Evolutionary conservation across 2,329 filamentous ascomycete genomes (phyloP).

Genomic region (Scedosporium boydii): DNA sequence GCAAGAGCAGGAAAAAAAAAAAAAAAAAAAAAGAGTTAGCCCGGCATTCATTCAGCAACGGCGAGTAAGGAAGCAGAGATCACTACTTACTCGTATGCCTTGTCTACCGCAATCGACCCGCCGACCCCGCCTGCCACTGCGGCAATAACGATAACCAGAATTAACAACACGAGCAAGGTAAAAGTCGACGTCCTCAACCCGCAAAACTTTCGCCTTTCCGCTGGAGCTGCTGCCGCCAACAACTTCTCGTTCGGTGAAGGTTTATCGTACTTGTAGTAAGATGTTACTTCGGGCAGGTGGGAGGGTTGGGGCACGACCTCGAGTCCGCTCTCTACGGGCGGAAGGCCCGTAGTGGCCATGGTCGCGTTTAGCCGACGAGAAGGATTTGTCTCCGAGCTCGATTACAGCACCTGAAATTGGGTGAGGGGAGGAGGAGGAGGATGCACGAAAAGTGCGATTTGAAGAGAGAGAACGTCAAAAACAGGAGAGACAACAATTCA

Average conservation of each 20-base stretch:
- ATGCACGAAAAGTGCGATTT: too few relatives aligned
- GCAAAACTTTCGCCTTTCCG: background rate
- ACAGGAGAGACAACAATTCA: too few relatives aligned
- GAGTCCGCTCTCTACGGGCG: background rate
- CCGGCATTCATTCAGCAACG: background rate
- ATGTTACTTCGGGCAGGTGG: background rate
- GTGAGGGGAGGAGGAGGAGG: too few relatives aligned
- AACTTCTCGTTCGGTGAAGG: background rate
- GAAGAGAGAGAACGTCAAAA: too few relatives aligned
- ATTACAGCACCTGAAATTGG: too few relatives aligned
- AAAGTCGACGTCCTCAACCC: constrained; percentile 6
- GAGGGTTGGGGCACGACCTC: background rate
- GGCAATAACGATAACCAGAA: constrained; percentile 3
- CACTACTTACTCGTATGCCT: constrained; percentile 4
- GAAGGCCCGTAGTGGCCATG: too few relatives aligned
- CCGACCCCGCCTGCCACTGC: constrained; percentile 9
- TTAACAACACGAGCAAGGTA: constrained; percentile 3
- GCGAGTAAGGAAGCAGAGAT: background rate
- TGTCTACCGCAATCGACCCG: constrained; percentile 6
- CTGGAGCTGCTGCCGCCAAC: background rate
- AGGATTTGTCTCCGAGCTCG: too few relatives aligned
- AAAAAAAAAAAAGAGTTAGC: background rate
- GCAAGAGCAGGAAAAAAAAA: background rate
- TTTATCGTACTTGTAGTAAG: background rate
- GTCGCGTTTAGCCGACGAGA: too few relatives aligned